Conservation (phyloP, 768 basidiomycete species). For the Rickenella mellea region DNA sequence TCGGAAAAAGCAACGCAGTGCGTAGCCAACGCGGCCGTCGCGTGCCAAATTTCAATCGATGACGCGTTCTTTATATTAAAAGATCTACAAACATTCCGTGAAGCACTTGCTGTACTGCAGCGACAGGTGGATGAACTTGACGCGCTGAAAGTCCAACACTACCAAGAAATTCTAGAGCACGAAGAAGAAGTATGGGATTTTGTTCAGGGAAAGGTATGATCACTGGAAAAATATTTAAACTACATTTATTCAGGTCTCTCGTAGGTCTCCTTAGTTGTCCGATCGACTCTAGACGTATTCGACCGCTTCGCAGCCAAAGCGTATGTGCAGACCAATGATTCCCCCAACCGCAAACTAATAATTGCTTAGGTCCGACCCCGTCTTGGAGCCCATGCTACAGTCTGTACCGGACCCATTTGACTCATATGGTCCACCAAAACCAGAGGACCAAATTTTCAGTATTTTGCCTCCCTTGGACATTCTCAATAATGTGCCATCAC, state of each 20-base stretch:
- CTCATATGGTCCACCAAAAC: conserved; percentile 77
- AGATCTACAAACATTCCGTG: conserved; percentile 86
- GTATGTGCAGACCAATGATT: conserved; percentile 33
- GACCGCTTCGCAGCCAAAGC: conserved; percentile 81
- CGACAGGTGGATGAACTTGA: conserved; percentile 89
- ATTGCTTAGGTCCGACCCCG: conserved; percentile 62
- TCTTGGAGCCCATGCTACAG: conserved; percentile 86
- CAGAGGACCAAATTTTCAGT: conserved; percentile 88
- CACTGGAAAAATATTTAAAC: neutral
- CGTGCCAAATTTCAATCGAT: neutral
- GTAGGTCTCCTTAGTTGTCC: conserved; percentile 72
- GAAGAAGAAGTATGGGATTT: conserved; percentile 96
- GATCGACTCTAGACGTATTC: conserved; percentile 88
- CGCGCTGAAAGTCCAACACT: conserved; percentile 74
- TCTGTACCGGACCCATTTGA: conserved; percentile 90
- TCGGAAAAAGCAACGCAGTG: conserved; percentile 70
- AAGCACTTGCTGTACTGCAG: conserved; percentile 73
- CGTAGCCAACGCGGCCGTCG: conserved; percentile 19
- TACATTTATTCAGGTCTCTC: conserved; percentile 1
- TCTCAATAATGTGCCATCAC: conserved; percentile 44
- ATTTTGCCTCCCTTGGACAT: conserved; percentile 80
- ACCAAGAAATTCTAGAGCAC: conserved; percentile 82
- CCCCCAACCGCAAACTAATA: conserved; percentile 5
- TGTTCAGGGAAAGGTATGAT: conserved; percentile 72
- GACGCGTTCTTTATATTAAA: conserved; percentile 4